phyloP scores from a whole-genome alignment of 1,284 basidiomycete species.

The Cutaneotrichosporon dermatis region DNA sequence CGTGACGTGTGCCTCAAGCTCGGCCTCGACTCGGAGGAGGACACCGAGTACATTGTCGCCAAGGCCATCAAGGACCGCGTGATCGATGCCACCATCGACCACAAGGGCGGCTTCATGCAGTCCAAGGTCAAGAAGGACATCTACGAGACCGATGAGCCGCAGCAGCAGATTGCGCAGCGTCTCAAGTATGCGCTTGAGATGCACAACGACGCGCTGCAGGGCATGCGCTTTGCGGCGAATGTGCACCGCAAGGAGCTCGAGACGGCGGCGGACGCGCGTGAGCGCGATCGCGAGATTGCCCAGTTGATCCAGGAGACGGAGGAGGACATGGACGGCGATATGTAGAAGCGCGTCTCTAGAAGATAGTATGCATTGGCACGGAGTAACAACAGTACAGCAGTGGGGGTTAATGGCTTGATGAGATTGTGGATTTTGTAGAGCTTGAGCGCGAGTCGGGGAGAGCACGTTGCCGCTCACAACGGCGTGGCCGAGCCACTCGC shows the following conservation, averaged over 20 bases:
- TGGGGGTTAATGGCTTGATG: too few relatives aligned
- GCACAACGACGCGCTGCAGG: slow-evolving; percentile 46
- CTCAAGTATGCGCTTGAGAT: slow-evolving; percentile 17
- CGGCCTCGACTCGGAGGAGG: slow-evolving; percentile 93
- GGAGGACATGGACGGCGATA: slow-evolving; percentile 61
- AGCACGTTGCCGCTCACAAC: not conserved
- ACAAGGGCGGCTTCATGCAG: slow-evolving; percentile 94
- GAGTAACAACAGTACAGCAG: not conserved
- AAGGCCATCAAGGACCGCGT: slow-evolving; percentile 98
- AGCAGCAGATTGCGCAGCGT: slow-evolving; percentile 64
- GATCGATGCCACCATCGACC: slow-evolving; percentile 79
- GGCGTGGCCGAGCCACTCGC: not conserved
- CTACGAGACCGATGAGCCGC: slow-evolving; percentile 86
- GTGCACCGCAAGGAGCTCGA: slow-evolving; percentile 92
- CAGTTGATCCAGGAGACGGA: slow-evolving; percentile 75
- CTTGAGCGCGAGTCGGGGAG: too few relatives aligned
- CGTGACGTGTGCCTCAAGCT: slow-evolving; percentile 94
- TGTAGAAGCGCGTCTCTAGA: slow-evolving; percentile 1
- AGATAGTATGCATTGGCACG: slow-evolving; percentile 3
- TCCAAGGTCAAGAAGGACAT: slow-evolving; percentile 57
- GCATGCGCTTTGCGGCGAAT: slow-evolving; percentile 96
- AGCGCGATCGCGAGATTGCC: slow-evolving; percentile 88
- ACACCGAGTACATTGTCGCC: slow-evolving; percentile 98
- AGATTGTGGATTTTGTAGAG: too few relatives aligned
- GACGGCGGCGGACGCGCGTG: slow-evolving; percentile 82